Base-by-base conservation (phyloP, 2,329 filamentous ascomycete genomes). In the Apiospora hydei region DNA sequence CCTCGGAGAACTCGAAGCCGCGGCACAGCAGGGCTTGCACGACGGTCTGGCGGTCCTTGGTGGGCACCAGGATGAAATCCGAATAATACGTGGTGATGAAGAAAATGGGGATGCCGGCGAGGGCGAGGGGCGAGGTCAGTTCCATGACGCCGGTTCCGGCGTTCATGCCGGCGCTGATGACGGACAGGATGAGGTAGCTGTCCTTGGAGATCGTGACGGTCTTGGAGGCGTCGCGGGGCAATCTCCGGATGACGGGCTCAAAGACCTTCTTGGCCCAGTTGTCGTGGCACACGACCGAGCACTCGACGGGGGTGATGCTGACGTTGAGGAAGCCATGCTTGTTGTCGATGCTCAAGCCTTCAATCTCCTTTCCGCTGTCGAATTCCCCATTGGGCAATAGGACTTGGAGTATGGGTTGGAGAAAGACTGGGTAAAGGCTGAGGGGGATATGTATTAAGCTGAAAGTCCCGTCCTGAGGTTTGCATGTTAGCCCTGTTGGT, bases 31-130 rank as follows among this genome's bases (percentile, higher is more conserved):
- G 86, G 0, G 94, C 93, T 72, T 91, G 87, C 46, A 94, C 90
- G 67, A 98, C 95, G 51, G 91, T 92, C 38, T 88, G 84, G 69
- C 92, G 91, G 78, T 93, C 91, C 79, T 91, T 93, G 70, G 88
- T 88, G 0, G 96, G 95, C 0, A 98, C 94, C 47, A 98, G 88
- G 77, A 99, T 97, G 83, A 98, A 98, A 84, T 99, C 96, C 46
- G 94, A 96, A 83, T 97, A 98, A 83, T 98, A 99, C 44, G 95
- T 98, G 4, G 96, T 98, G 81, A 98, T 97, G 88, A 98, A 98
- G 86, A 98, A 98, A 79, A 99, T 97, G 70, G 96, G 94, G 70
- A 98, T 96, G 77, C 94, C 94, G 69, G 96, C 96, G 80, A 98
- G 88, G 41, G 96, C 96, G 44, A 98, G 87, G 6, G 96, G 96